Percentiles rank a stretch among this genome's conserved stretches.
Evolutionary conservation across 192 early-diverging fungal genomes (phyloP).

Genomic region (Powellomyces hirtus): DNA sequence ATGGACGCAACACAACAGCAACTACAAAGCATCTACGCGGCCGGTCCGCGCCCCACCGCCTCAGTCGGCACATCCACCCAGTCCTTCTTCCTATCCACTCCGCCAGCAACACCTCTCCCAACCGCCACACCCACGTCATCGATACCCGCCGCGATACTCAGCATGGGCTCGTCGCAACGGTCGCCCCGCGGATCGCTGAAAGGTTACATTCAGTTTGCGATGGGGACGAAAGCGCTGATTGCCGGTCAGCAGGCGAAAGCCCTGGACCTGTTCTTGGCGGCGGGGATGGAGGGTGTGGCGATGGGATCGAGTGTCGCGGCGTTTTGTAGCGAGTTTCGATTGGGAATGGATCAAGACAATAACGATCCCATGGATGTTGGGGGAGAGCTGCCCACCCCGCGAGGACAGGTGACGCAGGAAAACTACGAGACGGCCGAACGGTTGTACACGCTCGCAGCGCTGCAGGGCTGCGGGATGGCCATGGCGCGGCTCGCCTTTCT

Average conservation of each 20-base stretch:
- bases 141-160: neutral
- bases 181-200: neutral
- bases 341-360: conserved; percentile 1
- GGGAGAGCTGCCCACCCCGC: neutral
- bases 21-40: too few relatives aligned
- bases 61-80: neutral
- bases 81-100: neutral
- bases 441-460: conserved; percentile 33
- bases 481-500: conserved; percentile 49
- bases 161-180: neutral
- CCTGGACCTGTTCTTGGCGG: conserved; percentile 6
- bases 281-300: conserved; percentile 11
- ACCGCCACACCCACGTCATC: neutral
- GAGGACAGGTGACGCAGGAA: neutral
- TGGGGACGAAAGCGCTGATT: conserved; percentile 8
- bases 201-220: neutral
- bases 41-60: too few relatives aligned
- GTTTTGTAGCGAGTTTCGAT: conserved; percentile 39
- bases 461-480: conserved; percentile 37
- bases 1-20: too few relatives aligned
- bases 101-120: neutral
- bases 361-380: neutral
- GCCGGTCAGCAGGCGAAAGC: conserved; percentile 9
- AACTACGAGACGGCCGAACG: conserved; percentile 39
- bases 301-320: conserved; percentile 25